These are phyloP conservation scores for Psilocybe tampanensis DNA, from an alignment of 768 basidiomycete species.

Conservation along the genomic window DNA sequence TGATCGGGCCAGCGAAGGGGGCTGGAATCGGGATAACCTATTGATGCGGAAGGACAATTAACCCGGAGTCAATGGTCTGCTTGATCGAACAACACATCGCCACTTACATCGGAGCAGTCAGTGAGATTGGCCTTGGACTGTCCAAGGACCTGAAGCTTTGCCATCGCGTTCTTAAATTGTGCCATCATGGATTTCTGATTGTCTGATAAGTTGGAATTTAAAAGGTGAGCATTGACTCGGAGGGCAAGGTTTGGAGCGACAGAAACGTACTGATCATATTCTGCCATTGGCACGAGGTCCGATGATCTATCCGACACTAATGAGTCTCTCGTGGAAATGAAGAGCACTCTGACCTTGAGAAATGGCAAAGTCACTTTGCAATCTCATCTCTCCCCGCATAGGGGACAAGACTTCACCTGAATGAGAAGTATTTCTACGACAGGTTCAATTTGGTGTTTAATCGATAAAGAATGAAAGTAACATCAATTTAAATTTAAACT, in stretches of 20 bases:
- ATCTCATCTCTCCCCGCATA: neutral
- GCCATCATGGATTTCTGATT: neutral
- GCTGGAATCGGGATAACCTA: slow-evolving; percentile 12
- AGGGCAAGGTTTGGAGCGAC: too few species aligned
- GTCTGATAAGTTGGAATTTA: neutral
- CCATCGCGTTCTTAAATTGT: neutral
- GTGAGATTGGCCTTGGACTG: slow-evolving; percentile 24
- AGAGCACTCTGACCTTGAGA: neutral
- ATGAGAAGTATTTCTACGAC: neutral
- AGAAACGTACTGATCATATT: slow-evolving; percentile 1
- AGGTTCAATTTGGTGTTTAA: neutral
- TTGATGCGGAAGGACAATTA: too few species aligned
- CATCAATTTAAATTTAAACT: neutral
- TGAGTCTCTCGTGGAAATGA: neutral
- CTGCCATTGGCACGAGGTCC: neutral
- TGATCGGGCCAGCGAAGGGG: slow-evolving; percentile 14
- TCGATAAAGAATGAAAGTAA: too few species aligned
- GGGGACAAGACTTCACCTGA: neutral
- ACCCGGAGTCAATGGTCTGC: too few species aligned
- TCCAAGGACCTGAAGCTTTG: neutral
- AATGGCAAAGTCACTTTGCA: neutral
- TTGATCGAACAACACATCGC: too few species aligned
- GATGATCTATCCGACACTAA: neutral
- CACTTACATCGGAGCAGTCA: slow-evolving; percentile 32
- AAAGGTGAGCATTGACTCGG: neutral